Percentiles rank a stretch among this genome's conserved stretches.
Evolutionary conservation across 192 early-diverging fungal genomes (phyloP).

Genomic region (Backusella westeae): DNA sequence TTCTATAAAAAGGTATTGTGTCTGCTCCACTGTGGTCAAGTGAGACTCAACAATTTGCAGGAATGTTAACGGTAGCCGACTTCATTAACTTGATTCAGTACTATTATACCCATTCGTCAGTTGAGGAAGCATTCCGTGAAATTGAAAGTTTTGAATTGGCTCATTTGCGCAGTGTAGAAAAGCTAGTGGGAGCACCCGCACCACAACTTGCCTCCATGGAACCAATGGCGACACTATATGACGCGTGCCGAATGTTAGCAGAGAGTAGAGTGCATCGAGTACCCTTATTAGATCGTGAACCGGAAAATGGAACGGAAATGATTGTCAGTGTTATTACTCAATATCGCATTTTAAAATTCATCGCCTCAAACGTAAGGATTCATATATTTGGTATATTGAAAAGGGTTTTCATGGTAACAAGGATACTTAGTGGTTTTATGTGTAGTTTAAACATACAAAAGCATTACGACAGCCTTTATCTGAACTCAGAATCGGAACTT

Average conservation of each 20-base stretch:
- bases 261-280: conserved; percentile 85
- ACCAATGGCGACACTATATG: conserved; percentile 83
- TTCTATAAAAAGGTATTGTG: conserved; percentile 69
- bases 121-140: conserved; percentile 81
- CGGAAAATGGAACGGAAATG: conserved; percentile 72
- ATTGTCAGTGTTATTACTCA: conserved; percentile 91
- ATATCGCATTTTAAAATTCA: conserved; percentile 35
- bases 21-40: conserved; percentile 94
- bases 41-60: conserved; percentile 73
- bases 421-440: conserved; percentile 59
- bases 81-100: conserved; percentile 93
- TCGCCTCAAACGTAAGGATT: conserved; percentile 31
- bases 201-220: conserved; percentile 75
- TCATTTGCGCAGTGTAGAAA: conserved; percentile 64
- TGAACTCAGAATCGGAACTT: conserved; percentile 77
- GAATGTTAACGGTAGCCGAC: conserved; percentile 96
- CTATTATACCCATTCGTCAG: conserved; percentile 82
- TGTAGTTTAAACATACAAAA: conserved; percentile 28
- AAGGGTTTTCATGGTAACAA: conserved; percentile 54
- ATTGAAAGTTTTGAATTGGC: conserved; percentile 78
- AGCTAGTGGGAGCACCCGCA: conserved; percentile 53
- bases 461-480: conserved; percentile 33
- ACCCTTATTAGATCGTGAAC: conserved; percentile 83
- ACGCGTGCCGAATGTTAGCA: conserved; percentile 77
- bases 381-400: conserved; percentile 20